Evolutionary conservation across 306 rosid species (phyloP), one percentile per base, ranked within the genome.

Genomic region (Vicia villosa): DNA sequence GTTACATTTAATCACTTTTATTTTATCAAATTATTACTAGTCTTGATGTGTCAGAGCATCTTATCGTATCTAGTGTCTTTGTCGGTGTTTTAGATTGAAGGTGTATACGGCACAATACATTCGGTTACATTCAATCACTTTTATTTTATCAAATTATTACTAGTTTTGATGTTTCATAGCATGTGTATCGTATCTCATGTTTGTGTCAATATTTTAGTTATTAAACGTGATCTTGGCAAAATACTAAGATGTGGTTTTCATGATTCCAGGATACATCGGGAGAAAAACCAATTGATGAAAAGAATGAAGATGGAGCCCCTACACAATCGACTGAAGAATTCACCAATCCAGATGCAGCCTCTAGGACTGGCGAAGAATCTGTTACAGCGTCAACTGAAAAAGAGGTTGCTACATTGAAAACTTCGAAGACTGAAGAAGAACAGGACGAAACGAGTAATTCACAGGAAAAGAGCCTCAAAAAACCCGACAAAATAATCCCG

Each of bases 401-500:
- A 56, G 88, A 85, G 61, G 32, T 51, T 26, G 61, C 85, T 8
- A 67, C 81, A 9, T 61, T 66, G 78, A 87, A 80, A 79, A 64
- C 82, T 24, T 77, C 84, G 0, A 87, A 86, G 57, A 79, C 54
- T 0, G 93, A 70, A 76, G 89, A 91, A 64, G 91, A 86, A 55
- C 91, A 85, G 61, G 74, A 84, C 12, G 89, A 87, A 57, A 80
- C 81, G 12, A 66, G 85, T 64, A 76, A 68, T 32, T 70, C 91
- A 61, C 84, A 84, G 62, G 88, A 83, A 14, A 89, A 84, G 66
- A 79, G 82, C 46, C 78, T 76, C 10, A 92, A 84, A 65, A 92
- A 89, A 72, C 95, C 98, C 12, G 92, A 87, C 81, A 89, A 89
- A 83, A 84, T 92, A 74, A 73, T 87, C 13, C 90, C 88, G 8